Evolutionary conservation across 306 rosid species (phyloP).

Genomic region (Senna tora): DNA sequence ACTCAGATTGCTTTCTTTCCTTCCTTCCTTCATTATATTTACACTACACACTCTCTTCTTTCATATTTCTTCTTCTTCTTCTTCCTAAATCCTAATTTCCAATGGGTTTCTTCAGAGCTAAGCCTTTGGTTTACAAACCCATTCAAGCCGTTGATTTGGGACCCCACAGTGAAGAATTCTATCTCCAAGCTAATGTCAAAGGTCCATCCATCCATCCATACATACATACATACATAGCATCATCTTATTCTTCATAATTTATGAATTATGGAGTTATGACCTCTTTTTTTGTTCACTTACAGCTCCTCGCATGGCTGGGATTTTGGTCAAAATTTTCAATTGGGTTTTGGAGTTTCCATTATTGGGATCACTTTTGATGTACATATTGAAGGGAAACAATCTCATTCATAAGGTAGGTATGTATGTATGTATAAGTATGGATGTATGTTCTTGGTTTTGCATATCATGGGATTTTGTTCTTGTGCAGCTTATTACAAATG

Average conservation of each 20-base stretch:
- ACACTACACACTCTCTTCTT: too few relatives aligned
- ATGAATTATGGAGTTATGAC: too few relatives aligned
- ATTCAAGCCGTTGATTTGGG: constrained; percentile 66
- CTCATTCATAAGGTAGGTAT: constrained; percentile 68
- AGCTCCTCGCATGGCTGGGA: constrained; percentile 95
- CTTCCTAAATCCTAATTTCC: not conserved
- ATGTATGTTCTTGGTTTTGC: too few relatives aligned
- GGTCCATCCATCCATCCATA: constrained; percentile 42
- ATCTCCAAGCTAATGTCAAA: constrained; percentile 84
- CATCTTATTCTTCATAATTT: too few relatives aligned
- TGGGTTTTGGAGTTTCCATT: constrained; percentile 69
- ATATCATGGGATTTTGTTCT: too few relatives aligned
- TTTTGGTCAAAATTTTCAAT: constrained; percentile 65
- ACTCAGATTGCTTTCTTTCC: not conserved
- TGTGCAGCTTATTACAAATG: constrained; percentile 75
- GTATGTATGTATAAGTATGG: too few relatives aligned
- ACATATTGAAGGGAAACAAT: constrained; percentile 71
- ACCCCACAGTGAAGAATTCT: constrained; percentile 61
- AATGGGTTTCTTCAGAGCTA: constrained; percentile 57
- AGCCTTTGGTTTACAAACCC: constrained; percentile 54
- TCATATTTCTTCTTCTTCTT: not conserved
- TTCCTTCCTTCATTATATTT: too few relatives aligned
- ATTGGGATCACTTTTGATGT: constrained; percentile 64
- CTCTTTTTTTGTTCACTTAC: not conserved
- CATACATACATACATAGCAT: too few relatives aligned